phyloP scores from a whole-genome alignment of 1,284 basidiomycete genomes.

The Caloboletus inedulis region DNA sequence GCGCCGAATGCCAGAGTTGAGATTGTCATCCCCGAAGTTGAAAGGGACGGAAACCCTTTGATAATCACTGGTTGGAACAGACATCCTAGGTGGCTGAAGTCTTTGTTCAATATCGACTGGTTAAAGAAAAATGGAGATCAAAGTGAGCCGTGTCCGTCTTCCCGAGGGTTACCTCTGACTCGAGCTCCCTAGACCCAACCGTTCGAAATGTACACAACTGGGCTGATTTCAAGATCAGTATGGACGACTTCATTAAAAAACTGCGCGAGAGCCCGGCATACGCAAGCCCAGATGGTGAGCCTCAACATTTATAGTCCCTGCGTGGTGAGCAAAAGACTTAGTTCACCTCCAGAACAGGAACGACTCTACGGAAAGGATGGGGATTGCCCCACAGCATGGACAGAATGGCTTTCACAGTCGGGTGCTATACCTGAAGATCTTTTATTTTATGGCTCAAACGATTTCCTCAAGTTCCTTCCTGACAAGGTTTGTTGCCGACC shows the following conservation, averaged over 20 bases:
- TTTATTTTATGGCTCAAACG: slow-evolving; percentile 47
- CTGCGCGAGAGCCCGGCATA: slow-evolving; percentile 37
- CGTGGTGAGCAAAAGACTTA: neutral
- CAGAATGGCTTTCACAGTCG: slow-evolving; percentile 48
- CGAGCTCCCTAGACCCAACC: slow-evolving; percentile 39
- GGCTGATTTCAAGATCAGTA: slow-evolving; percentile 42
- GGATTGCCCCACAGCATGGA: slow-evolving; percentile 62
- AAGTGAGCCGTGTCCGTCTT: slow-evolving; percentile 28
- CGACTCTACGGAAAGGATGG: slow-evolving; percentile 73
- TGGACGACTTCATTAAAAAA: slow-evolving; percentile 45
- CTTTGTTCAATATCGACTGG: slow-evolving; percentile 55
- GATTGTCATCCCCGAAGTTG: slow-evolving; percentile 43
- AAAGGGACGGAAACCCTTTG: slow-evolving; percentile 52
- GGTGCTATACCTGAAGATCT: slow-evolving; percentile 49
- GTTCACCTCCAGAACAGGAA: slow-evolving; percentile 45
- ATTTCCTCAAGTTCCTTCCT: slow-evolving; percentile 55
- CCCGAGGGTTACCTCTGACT: slow-evolving; percentile 4
- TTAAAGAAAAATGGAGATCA: slow-evolving; percentile 38
- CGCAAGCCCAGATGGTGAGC: slow-evolving; percentile 39
- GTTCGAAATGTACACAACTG: slow-evolving; percentile 55
- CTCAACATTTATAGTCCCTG: neutral
- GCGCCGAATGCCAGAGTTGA: slow-evolving; percentile 28
- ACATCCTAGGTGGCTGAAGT: slow-evolving; percentile 48
- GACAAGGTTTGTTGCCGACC: slow-evolving; percentile 36
- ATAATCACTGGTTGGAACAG: slow-evolving; percentile 59